Conservation (phyloP, 805 yeast genomes). For the Yamadazyma phyllophila region DNA sequence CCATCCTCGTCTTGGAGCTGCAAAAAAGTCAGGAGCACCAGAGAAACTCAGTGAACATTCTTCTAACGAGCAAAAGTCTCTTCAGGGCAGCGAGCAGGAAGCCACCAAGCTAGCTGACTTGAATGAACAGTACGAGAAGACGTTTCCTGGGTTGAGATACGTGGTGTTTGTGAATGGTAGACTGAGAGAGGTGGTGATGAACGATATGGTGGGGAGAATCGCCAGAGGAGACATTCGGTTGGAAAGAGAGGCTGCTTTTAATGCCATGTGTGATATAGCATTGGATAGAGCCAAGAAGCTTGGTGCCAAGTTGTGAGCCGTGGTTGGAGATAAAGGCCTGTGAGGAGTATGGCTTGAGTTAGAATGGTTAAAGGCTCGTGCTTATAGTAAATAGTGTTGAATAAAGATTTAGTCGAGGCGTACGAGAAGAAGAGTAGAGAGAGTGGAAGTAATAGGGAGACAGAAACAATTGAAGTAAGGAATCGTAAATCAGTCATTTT, state of each 20-base stretch:
- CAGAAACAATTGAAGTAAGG: no score
- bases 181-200: conserved; percentile 61
- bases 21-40: conserved; percentile 19
- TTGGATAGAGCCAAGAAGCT: conserved; percentile 66
- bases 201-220: conserved; percentile 59
- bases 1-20: conserved; percentile 85
- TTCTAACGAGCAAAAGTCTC: conserved; percentile 64
- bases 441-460: no score
- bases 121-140: conserved; percentile 61
- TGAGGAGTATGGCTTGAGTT: no score
- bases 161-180: conserved; percentile 91
- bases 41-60: conserved; percentile 62
- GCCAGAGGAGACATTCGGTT: conserved; percentile 46
- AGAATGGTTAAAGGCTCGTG: no score
- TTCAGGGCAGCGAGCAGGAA: conserved; percentile 50
- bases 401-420: no score
- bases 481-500: no score
- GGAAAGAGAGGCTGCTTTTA: conserved; percentile 68
- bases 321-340: no score
- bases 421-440: no score
- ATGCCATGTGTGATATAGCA: conserved; percentile 93
- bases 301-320: conserved; percentile 27
- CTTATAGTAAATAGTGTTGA: no score
- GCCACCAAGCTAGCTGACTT: conserved; percentile 48
- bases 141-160: conserved; percentile 68